Evolutionary conservation across 2,329 filamentous ascomycete species (phyloP), one percentile per base, ranked within the genome.

Genomic region (Coleophoma cylindrospora): DNA sequence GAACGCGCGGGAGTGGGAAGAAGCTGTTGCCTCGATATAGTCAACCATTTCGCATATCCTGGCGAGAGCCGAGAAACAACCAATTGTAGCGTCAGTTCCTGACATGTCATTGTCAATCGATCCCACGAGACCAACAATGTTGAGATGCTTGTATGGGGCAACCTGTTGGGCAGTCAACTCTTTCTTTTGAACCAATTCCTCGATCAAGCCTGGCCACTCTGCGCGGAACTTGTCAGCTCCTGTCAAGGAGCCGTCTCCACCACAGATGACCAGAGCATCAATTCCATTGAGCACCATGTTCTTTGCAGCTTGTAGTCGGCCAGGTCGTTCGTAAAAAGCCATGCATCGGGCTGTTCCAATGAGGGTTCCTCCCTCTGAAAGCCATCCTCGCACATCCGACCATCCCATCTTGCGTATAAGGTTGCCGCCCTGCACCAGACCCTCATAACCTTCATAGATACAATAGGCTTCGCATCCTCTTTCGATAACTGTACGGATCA

Each of bases 41-140:
- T 99, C 94, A 51, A 99, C 89, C 65, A 92, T 89, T 67, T 96
- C 88, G 71, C 92, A 97, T 61, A 99, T 96, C 52, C 92, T 85
- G 44, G 87, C 84, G 50, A 99, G 80, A 21, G 94, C 94, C 40
- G 91, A 96, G 74, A 96, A 97, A 68, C 89, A 95, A 50, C 94
- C 94, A 66, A 99, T 96, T 33, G 94, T 99, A 52, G 94, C 92
- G 69, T 99, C 94, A 12, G 94, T 99, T 57, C 90, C 90, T 45
- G 91, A 95, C 71, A 99, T 87, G 66, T 99, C 94, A 66, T 99
- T 99, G 77, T 99, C 94, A 65, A 99, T 99, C 48, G 91, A 96
- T 51, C 94, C 94, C 27, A 99, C 94, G 47, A 97, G 76, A 44
- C 94, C 94, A 48, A 97, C 92, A 59, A 99, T 96, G 71, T 97